Conservation (phyloP, 148 eudicot genomes). For the Silene latifolia region DNA sequence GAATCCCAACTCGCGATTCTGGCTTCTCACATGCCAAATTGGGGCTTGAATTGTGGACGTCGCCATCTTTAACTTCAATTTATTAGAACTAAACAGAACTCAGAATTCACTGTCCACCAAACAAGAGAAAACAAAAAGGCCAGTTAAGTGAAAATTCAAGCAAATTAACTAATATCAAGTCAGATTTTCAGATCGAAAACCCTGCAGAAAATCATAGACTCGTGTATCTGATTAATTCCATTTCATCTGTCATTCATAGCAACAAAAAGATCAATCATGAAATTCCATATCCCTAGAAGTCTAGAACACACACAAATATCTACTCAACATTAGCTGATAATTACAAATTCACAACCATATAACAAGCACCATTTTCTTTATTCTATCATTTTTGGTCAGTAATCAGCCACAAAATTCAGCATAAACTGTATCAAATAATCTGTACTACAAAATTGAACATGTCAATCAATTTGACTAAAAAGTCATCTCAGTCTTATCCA, state of each 20-base stretch:
- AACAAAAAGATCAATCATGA: too few species aligned
- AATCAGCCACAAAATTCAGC: too few species aligned
- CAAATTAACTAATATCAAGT: not conserved
- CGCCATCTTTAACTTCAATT: slow-evolving; percentile 53
- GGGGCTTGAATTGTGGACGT: slow-evolving; percentile 68
- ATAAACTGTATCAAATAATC: too few species aligned
- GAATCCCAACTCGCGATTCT: slow-evolving; percentile 52
- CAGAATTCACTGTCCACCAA: slow-evolving; percentile 18
- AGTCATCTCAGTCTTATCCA: not conserved
- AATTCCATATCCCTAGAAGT: too few species aligned
- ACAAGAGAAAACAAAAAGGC: not conserved
- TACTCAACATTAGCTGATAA: too few species aligned
- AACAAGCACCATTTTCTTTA: too few species aligned
- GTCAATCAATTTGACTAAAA: not conserved
- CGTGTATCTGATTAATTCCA: too few species aligned
- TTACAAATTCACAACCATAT: too few species aligned
- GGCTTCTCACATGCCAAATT: slow-evolving; percentile 56
- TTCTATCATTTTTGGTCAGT: too few species aligned
- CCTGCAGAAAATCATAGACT: not conserved
- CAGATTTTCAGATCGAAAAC: not conserved
- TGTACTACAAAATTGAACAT: too few species aligned
- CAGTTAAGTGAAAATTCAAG: not conserved
- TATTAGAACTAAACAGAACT: slow-evolving; percentile 28
- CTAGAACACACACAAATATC: too few species aligned
- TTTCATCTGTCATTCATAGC: too few species aligned